These are phyloP conservation scores for Fusarium nematophilum DNA, from an alignment of 2,329 filamentous ascomycete species.

Conservation along the genomic window DNA sequence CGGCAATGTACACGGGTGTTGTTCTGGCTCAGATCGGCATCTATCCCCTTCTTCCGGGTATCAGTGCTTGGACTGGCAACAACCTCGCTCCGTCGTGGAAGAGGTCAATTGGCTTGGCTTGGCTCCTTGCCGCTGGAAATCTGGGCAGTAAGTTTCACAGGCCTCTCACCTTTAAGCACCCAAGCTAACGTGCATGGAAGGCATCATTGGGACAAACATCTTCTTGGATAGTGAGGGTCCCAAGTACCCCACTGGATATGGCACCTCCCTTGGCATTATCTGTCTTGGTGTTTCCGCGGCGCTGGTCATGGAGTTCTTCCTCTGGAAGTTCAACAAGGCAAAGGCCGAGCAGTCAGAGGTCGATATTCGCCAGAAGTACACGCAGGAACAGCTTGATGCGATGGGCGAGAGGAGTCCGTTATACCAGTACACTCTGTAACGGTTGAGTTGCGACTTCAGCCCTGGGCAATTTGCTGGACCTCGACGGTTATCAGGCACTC, in stretches of 20 bases:
- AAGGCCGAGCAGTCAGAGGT: constrained; percentile 12
- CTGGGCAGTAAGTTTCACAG: constrained; percentile 35
- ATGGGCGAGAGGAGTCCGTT: constrained; percentile 33
- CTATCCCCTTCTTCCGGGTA: constrained; percentile 47
- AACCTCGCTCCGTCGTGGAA: constrained; percentile 41
- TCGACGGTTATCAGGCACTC: no score
- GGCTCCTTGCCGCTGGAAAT: constrained; percentile 37
- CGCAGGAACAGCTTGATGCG: constrained; percentile 24
- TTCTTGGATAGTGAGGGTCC: constrained; percentile 51
- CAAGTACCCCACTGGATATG: constrained; percentile 51
- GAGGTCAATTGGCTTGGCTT: constrained; percentile 39
- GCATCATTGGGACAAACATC: constrained; percentile 52
- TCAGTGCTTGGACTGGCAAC: constrained; percentile 39
- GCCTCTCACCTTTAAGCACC: no score
- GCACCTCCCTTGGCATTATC: constrained; percentile 46
- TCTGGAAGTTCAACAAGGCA: constrained; percentile 24
- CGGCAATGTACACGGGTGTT: constrained; percentile 25
- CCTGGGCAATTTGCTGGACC: no score
- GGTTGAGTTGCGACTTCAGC: no score
- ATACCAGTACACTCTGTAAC: constrained; percentile 33
- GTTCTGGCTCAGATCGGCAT: constrained; percentile 37
- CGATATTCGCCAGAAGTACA: constrained; percentile 20
- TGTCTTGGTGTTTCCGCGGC: constrained; percentile 23
- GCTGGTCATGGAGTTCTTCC: constrained; percentile 23
- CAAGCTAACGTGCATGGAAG: background rate